These are phyloP conservation scores for Phtheirospermum japonicum DNA, from an alignment of 257 asterid species.

Conservation along the genomic window DNA sequence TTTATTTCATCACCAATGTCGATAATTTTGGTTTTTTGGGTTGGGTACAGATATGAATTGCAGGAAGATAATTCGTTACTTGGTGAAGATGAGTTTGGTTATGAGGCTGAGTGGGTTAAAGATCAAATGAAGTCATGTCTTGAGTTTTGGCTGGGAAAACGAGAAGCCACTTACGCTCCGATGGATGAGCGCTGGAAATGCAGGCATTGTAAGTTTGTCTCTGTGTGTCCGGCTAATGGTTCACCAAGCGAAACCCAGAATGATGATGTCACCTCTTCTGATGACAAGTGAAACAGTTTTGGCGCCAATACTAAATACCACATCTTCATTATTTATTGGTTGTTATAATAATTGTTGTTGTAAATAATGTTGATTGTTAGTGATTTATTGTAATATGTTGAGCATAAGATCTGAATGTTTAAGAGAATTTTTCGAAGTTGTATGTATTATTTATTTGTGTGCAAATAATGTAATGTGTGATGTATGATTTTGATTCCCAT, in stretches of 20 bases:
- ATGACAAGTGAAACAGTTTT: not conserved
- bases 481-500: no score
- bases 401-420: no score
- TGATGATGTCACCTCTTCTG: conserved; percentile 22
- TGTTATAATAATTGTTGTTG: not conserved
- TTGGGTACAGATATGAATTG: conserved; percentile 57
- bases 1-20: not conserved
- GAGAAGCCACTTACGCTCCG: conserved; percentile 66
- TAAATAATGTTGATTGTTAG: not conserved
- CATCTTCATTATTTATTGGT: not conserved
- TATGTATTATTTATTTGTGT: no score
- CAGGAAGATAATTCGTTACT: conserved; percentile 79
- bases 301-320: not conserved
- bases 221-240: conserved; percentile 46
- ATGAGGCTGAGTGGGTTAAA: conserved; percentile 56
- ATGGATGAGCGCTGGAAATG: conserved; percentile 90
- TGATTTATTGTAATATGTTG: not conserved
- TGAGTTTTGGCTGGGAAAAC: conserved; percentile 73
- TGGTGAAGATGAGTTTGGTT: conserved; percentile 67
- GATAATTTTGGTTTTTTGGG: not conserved
- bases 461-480: no score
- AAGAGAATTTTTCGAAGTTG: no score
- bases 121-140: conserved; percentile 59
- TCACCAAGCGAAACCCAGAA: conserved; percentile 33
- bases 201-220: conserved; percentile 54